Base-by-base conservation (phyloP, 2,329 filamentous ascomycete species). In the Paramyrothecium sp. region DNA sequence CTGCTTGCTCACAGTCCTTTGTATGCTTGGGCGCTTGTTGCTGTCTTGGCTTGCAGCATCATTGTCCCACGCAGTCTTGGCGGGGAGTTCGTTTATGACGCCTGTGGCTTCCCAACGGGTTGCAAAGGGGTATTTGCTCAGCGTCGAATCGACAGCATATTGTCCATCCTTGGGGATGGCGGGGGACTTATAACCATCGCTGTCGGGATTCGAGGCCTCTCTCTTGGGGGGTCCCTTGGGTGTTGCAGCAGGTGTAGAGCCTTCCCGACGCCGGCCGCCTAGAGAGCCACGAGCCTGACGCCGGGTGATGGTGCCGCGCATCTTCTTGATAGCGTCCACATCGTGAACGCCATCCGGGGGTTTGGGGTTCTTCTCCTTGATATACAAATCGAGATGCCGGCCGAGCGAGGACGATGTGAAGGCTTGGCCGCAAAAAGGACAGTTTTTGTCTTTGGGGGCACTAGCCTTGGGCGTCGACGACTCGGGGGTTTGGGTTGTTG, bases 341-440 rank as follows among this genome's bases (percentile, higher is more conserved):
- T 96, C 83, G 74, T 98, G 94, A 50, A 97, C 77, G 53, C 93
- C 93, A 75, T 98, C 94, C 7, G 89, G 78, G 1, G 88, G 83
- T 73, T 93, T 95, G 1, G 94, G 92, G 72, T 97, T 97, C 77
- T 92, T 96, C 58, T 92, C 89, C 69, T 92, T 93, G 67, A 97
- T 93, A 73, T 96, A 97, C 44, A 97, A 85, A 72, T 98, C 94
- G 63, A 97, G 87, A 75, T 98, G 94, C 50, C 94, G 89, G 53
- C 94, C 94, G 54, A 98, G 85, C 2, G 92, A 96, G 17, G 92
- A 97, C 2, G 93, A 97, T 17, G 94, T 97, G 71, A 97, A 98
- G 7, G 89, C 82, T 73, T 97, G 92, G 51, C 87, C 82, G 73
- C 94, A 98, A 77, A 91, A 98, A 38, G 89, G 90, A 72, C 94